Percentiles rank a stretch among this genome's conserved stretches.
Evolutionary conservation across 1,139 yeast species (phyloP).

Genomic region (Petasospora fabianii): DNA sequence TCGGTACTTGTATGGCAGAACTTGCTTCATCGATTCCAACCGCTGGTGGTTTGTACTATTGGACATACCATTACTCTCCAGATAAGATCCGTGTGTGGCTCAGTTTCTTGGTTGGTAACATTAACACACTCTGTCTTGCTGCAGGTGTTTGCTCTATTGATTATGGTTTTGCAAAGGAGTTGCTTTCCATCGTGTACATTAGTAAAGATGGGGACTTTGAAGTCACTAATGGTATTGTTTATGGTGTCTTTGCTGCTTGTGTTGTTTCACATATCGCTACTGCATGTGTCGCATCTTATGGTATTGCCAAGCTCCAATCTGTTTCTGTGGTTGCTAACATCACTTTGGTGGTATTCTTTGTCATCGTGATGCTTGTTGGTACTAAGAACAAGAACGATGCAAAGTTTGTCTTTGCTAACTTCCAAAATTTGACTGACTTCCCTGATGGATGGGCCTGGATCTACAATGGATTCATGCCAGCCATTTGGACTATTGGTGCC

Average conservation of each 20-base stretch:
- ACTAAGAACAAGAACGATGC: constrained; percentile 36
- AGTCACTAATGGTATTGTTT: constrained; percentile 44
- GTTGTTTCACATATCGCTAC: constrained; percentile 42
- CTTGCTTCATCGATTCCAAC: constrained; percentile 70
- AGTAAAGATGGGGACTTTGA: constrained; percentile 38
- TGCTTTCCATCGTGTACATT: constrained; percentile 49
- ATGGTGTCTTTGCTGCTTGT: constrained; percentile 55
- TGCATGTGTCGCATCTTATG: constrained; percentile 48
- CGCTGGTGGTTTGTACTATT: constrained; percentile 65
- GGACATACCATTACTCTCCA: constrained; percentile 57
- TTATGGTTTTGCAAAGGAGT: constrained; percentile 54
- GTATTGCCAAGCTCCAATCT: constrained; percentile 57
- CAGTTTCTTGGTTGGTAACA: constrained; percentile 55
- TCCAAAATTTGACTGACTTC: constrained; percentile 56
- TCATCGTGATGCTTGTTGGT: constrained; percentile 65
- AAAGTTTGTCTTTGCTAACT: constrained; percentile 51
- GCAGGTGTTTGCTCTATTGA: constrained; percentile 56
- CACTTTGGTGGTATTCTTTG: constrained; percentile 50
- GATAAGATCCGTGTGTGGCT: constrained; percentile 38
- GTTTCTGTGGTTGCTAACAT: constrained; percentile 55
- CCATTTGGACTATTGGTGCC: constrained; percentile 65
- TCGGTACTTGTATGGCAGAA: constrained; percentile 62
- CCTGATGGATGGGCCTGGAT: constrained; percentile 60
- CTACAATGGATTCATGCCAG: constrained; percentile 30
- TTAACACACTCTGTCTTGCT: constrained; percentile 55